A percentile compares a stretch with the other conserved stretches of the same genome.
Conservation (phyloP, 2,329 filamentous ascomycete species). For the Xylaria multiplex region DNA sequence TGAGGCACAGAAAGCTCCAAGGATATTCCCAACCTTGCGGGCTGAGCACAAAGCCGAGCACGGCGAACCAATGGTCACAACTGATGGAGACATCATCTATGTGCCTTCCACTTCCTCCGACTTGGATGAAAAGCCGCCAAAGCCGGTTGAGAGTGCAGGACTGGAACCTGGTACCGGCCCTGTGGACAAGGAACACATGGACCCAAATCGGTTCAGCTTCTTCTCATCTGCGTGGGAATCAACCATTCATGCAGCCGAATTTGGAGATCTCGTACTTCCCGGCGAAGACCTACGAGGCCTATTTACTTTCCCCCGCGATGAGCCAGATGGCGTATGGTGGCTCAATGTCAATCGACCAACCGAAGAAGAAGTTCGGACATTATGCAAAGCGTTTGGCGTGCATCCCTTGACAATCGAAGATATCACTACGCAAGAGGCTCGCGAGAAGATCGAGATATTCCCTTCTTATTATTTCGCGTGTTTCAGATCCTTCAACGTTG, state of each 20-base stretch:
- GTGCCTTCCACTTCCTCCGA: constrained; percentile 59
- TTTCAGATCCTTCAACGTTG: constrained; percentile 89
- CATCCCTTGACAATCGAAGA: constrained; percentile 97
- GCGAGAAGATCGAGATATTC: constrained; percentile 98
- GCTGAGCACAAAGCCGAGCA: constrained; percentile 49
- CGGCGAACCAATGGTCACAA: constrained; percentile 54
- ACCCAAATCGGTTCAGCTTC: constrained; percentile 90
- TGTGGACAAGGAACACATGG: constrained; percentile 56
- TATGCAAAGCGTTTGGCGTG: constrained; percentile 94
- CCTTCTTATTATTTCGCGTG: constrained; percentile 98
- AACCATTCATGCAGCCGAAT: constrained; percentile 88
- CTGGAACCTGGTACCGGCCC: constrained; percentile 23
- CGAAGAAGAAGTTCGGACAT: constrained; percentile 84
- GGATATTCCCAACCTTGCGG: constrained; percentile 71
- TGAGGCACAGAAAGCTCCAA: constrained; percentile 57
- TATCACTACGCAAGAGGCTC: constrained; percentile 92
- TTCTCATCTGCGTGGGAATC: constrained; percentile 96
- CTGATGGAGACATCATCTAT: constrained; percentile 68
- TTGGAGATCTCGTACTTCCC: constrained; percentile 87
- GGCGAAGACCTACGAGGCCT: constrained; percentile 90
- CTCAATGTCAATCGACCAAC: constrained; percentile 91
- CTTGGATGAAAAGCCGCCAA: constrained; percentile 59
- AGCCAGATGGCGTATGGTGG: constrained; percentile 93
- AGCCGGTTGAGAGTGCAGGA: constrained; percentile 45
- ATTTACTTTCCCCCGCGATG: constrained; percentile 74